These are phyloP conservation scores for Hypoxylon sp. DNA, from an alignment of 2,329 filamentous ascomycete species.

Conservation along the genomic window DNA sequence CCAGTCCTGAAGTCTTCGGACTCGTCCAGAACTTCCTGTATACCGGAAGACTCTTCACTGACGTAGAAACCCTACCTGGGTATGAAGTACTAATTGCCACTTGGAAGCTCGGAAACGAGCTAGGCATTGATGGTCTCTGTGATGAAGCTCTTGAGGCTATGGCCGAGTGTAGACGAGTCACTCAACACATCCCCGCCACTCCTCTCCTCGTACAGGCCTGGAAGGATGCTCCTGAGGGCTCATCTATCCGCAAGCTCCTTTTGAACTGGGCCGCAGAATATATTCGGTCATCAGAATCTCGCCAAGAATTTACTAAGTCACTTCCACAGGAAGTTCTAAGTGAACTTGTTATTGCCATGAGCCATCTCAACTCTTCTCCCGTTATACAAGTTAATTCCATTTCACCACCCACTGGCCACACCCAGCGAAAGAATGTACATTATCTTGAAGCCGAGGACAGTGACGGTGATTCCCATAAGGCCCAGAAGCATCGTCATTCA, in stretches of 20 bases:
- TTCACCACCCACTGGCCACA: conserved; percentile 40
- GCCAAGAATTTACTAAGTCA: conserved; percentile 71
- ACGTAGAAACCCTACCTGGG: conserved; percentile 60
- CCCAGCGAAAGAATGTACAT: conserved; percentile 64
- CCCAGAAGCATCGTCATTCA: conserved; percentile 60
- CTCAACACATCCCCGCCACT: conserved; percentile 70
- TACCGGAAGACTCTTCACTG: conserved; percentile 64
- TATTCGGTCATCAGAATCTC: conserved; percentile 69
- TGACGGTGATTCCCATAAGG: conserved; percentile 57
- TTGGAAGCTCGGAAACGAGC: conserved; percentile 69
- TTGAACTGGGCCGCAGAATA: conserved; percentile 75
- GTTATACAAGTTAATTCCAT: conserved; percentile 53
- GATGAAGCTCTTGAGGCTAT: conserved; percentile 71
- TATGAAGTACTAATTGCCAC: conserved; percentile 70
- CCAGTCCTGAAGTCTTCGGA: conserved; percentile 67
- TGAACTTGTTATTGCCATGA: conserved; percentile 75
- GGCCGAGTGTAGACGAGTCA: conserved; percentile 68
- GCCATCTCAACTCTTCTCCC: conserved; percentile 64
- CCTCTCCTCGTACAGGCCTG: conserved; percentile 73
- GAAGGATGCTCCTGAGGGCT: conserved; percentile 73
- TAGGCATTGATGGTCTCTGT: conserved; percentile 69
- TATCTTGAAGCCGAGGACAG: conserved; percentile 62
- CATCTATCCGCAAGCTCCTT: conserved; percentile 70
- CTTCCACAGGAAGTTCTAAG: conserved; percentile 74
- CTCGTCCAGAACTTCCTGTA: conserved; percentile 69